Conservation (phyloP, 176 grass and related monocot species). For the Miscanthus lutarioriparius region DNA sequence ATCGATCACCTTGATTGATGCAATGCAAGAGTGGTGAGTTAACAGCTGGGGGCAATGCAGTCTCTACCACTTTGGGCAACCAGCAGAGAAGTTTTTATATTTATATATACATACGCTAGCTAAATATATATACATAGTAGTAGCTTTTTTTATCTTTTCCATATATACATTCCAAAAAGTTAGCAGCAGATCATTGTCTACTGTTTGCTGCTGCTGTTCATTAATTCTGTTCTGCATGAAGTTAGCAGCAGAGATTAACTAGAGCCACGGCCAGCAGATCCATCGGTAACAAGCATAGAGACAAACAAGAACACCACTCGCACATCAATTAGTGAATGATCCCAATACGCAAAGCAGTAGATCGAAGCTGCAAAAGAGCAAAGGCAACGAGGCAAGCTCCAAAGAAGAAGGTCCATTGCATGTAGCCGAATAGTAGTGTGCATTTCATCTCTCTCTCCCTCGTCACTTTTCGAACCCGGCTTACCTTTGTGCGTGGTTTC, state of each 20-base stretch:
- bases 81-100: neutral
- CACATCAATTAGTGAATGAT: constrained; percentile 30
- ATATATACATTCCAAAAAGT: neutral
- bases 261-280: neutral
- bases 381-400: constrained; percentile 33
- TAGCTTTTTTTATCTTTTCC: neutral
- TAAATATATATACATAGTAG: neutral
- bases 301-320: constrained; percentile 25
- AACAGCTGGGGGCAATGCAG: constrained; percentile 37
- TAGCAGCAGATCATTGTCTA: neutral
- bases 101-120: neutral
- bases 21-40: constrained; percentile 40
- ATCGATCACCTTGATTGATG: constrained; percentile 43
- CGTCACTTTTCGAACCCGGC: constrained; percentile 4
- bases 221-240: neutral
- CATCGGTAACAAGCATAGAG: neutral
- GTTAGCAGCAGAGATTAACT: neutral
- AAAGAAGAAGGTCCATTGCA: constrained; percentile 43
- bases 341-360: constrained; percentile 39
- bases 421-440: constrained; percentile 42
- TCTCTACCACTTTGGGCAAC: constrained; percentile 35
- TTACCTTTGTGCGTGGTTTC: neutral
- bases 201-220: neutral
- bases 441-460: neutral
- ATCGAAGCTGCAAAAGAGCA: constrained; percentile 44